These are phyloP conservation scores for Neurospora terricola DNA, from an alignment of 495 filamentous ascomycete genomes.

Conservation along the genomic window DNA sequence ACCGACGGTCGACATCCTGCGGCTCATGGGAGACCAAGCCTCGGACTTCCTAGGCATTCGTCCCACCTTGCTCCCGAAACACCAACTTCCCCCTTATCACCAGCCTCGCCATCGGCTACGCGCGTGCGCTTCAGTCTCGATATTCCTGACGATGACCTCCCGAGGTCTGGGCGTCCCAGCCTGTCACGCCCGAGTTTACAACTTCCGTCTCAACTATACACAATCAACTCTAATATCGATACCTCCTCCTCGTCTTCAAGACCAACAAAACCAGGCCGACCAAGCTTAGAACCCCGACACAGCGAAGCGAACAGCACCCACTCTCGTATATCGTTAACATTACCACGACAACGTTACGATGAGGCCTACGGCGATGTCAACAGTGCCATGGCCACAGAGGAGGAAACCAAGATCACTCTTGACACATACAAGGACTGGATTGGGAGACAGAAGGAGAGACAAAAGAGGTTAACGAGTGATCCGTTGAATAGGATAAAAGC, in stretches of 20 bases:
- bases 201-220: conserved; percentile 15
- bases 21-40: not conserved
- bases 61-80: not conserved
- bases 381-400: conserved; percentile 3
- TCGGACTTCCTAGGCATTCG: not conserved
- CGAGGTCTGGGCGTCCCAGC: not conserved
- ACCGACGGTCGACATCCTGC: not conserved
- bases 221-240: conserved; percentile 17
- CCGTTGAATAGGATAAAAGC: conserved; percentile 10
- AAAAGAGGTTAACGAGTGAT: conserved; percentile 6
- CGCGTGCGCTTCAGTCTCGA: not conserved
- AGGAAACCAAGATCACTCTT: conserved; percentile 13
- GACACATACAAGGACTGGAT: conserved; percentile 16
- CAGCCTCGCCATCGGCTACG: not conserved
- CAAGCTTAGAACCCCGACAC: not conserved
- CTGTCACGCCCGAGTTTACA: conserved; percentile 1
- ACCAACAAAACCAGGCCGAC: not conserved
- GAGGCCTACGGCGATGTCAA: conserved; percentile 12
- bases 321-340: conserved; percentile 15
- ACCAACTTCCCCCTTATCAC: not conserved
- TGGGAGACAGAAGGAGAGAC: conserved; percentile 10
- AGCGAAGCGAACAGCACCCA: conserved; percentile 2
- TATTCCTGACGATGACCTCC: not conserved
- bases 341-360: conserved; percentile 18
- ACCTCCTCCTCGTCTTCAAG: conserved; percentile 1